Evolutionary conservation across 345 rosid species (phyloP), one percentile per base, ranked within the genome.

Genomic region (Arabidopsis thaliana): DNA sequence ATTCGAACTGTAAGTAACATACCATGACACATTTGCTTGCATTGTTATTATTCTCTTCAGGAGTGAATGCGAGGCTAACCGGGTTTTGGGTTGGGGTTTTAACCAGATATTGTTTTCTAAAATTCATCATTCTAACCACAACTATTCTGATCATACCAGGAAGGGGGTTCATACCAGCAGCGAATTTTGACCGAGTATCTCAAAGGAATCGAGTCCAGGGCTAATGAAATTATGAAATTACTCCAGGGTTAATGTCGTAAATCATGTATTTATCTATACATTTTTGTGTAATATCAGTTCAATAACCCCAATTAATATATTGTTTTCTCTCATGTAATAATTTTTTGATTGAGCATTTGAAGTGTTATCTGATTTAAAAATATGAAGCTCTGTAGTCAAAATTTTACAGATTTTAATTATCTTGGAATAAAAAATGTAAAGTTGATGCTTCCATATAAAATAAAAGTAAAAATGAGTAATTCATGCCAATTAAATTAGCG

Each of bases 131-230:
- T 46, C 9, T 34, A 23, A 60, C 38, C 46, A 9, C 1, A 63
- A 34, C 44, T 8, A 22, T 44, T 28, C 66, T 20, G 60, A 7
- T 79, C 36, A 28, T 49, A 37, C 49, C 80, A 91, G 96, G 99
- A 94, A 77, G 97, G 99, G 79, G 97, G 99, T 37, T 94, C 99
- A 8, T 91, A 91, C 81, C 91, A 84, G 83, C 97, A 94, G 64
- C 88, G 93, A 12, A 72, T 91, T 71, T 85, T 94, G 14, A 78
- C 79, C 1, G 96, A 90, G 79, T 89, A 86, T 81, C 85, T 90
- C 16, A 90, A 83, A 82, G 95, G 96, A 58, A 91, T 94, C 60
- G 85, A 91, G 78, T 86, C 86, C 30, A 87, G 93, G 81, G 84
- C 89, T 0, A 83, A 79, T 74, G 95, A 87, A 72, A 78, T 90